phyloP scores from a whole-genome alignment of 2,329 filamentous ascomycete species.

The Penicillium sp. region DNA sequence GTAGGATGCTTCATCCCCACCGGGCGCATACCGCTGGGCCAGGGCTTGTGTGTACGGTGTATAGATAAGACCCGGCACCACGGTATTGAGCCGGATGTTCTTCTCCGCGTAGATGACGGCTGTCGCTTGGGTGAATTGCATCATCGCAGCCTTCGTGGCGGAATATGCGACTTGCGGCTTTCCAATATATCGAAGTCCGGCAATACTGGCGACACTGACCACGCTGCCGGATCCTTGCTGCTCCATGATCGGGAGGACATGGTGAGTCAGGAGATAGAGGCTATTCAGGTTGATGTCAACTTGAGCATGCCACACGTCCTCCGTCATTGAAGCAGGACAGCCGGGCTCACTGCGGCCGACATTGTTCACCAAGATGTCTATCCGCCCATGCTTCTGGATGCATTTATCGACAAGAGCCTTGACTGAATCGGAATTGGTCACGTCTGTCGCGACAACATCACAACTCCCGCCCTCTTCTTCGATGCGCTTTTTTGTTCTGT shows the following conservation, averaged over 20 bases:
- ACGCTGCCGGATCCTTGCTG: constrained; percentile 41
- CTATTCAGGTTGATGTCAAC: constrained; percentile 61
- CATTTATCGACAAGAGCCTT: constrained; percentile 58
- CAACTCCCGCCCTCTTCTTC: constrained; percentile 12
- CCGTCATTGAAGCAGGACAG: constrained; percentile 53
- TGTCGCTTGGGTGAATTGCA: constrained; percentile 56
- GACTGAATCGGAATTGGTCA: constrained; percentile 16
- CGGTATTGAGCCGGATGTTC: constrained; percentile 54
- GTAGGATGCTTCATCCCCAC: constrained; percentile 50
- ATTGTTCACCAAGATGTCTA: constrained; percentile 66
- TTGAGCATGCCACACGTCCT: constrained; percentile 58
- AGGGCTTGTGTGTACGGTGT: constrained; percentile 56
- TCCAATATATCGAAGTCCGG: constrained; percentile 57
- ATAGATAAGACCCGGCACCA: constrained; percentile 62
- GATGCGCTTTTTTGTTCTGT: constrained; percentile 10
- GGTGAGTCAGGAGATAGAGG: constrained; percentile 58
- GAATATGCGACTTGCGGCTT: constrained; percentile 61
- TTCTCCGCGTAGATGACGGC: constrained; percentile 48
- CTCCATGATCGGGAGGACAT: constrained; percentile 31
- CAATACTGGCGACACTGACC: constrained; percentile 57
- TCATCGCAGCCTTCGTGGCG: constrained; percentile 56
- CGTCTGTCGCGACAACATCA: constrained; percentile 10
- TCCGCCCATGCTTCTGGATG: constrained; percentile 56
- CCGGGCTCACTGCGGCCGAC: constrained; percentile 62
- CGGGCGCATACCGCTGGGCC: constrained; percentile 49